Evolutionary conservation across 2,329 filamentous ascomycete species (phyloP).

Genomic region (Berkeleyomyces basicola): DNA sequence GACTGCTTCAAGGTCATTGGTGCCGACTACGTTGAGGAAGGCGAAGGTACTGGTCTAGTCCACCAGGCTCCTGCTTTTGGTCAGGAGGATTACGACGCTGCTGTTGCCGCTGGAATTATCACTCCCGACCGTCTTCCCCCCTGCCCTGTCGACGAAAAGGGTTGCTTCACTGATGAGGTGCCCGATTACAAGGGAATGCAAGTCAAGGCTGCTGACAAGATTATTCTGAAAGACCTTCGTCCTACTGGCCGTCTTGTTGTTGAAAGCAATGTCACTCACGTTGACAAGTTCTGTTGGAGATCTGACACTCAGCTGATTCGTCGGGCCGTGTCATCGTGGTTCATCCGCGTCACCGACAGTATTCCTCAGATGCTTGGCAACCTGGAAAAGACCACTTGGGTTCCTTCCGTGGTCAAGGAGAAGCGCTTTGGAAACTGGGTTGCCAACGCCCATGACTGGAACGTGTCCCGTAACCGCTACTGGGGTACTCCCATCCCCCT

Average conservation of each 20-base stretch:
- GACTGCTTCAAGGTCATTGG: slow-evolving; percentile 51
- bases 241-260: slow-evolving; percentile 16
- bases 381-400: slow-evolving; percentile 18
- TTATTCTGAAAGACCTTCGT: slow-evolving; percentile 18
- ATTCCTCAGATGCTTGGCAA: slow-evolving; percentile 17
- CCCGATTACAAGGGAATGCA: slow-evolving; percentile 17
- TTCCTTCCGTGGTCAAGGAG: slow-evolving; percentile 17
- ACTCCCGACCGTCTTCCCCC: slow-evolving; percentile 45
- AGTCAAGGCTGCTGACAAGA: slow-evolving; percentile 18
- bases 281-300: slow-evolving; percentile 18
- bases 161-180: slow-evolving; percentile 18
- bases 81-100: slow-evolving; percentile 61
- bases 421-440: slow-evolving; percentile 19
- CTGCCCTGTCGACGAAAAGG: slow-evolving; percentile 49
- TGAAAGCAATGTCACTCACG: slow-evolving; percentile 17
- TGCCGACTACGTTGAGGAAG: slow-evolving; percentile 53
- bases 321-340: slow-evolving; percentile 19
- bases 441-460: slow-evolving; percentile 17
- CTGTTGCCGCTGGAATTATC: slow-evolving; percentile 47
- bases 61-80: slow-evolving; percentile 61
- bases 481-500: slow-evolving; percentile 18
- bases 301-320: slow-evolving; percentile 19
- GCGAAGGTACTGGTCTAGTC: slow-evolving; percentile 58
- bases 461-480: slow-evolving; percentile 17
- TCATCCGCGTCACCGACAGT: slow-evolving; percentile 17